These are phyloP conservation scores for Casaregolazyma lundiana DNA, from an alignment of 1,139 yeast species.

Conservation along the genomic window DNA sequence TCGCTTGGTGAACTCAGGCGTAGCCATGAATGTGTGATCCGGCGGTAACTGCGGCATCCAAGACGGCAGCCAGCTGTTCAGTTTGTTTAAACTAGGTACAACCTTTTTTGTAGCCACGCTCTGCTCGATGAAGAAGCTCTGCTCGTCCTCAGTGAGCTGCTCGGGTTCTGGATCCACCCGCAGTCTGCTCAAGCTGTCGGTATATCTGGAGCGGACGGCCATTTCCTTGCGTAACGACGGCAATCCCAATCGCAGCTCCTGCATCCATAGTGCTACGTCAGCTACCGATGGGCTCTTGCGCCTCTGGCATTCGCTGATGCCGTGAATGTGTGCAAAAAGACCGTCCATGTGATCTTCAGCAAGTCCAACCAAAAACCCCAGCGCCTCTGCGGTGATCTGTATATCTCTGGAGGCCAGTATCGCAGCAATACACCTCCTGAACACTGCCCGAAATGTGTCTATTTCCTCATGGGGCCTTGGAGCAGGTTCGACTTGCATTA, in stretches of 20 bases:
- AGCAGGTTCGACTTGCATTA: too few species aligned
- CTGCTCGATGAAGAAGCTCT: slow-evolving; percentile 25
- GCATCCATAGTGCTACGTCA: slow-evolving; percentile 52
- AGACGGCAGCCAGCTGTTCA: slow-evolving; percentile 56
- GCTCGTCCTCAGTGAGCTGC: slow-evolving; percentile 20
- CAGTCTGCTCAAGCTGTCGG: slow-evolving; percentile 25
- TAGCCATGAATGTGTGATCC: slow-evolving; percentile 79
- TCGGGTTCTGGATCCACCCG: slow-evolving; percentile 28
- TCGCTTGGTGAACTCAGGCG: slow-evolving; percentile 61
- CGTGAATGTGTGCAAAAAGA: slow-evolving; percentile 45
- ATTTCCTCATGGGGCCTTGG: neutral
- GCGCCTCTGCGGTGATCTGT: slow-evolving; percentile 22
- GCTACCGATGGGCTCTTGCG: slow-evolving; percentile 53
- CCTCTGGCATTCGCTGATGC: slow-evolving; percentile 63
- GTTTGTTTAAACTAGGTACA: slow-evolving; percentile 43
- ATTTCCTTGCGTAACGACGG: slow-evolving; percentile 45
- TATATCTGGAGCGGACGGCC: slow-evolving; percentile 21
- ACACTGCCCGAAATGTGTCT: slow-evolving; percentile 20
- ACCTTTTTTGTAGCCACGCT: slow-evolving; percentile 27
- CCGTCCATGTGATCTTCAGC: slow-evolving; percentile 49
- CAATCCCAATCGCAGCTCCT: slow-evolving; percentile 43
- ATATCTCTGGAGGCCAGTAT: slow-evolving; percentile 25
- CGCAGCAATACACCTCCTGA: slow-evolving; percentile 27
- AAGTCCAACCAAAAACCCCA: slow-evolving; percentile 32
- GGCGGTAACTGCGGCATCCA: slow-evolving; percentile 91